These are phyloP conservation scores for Dicorynia guianensis DNA, from an alignment of 306 rosid species.

Conservation along the genomic window DNA sequence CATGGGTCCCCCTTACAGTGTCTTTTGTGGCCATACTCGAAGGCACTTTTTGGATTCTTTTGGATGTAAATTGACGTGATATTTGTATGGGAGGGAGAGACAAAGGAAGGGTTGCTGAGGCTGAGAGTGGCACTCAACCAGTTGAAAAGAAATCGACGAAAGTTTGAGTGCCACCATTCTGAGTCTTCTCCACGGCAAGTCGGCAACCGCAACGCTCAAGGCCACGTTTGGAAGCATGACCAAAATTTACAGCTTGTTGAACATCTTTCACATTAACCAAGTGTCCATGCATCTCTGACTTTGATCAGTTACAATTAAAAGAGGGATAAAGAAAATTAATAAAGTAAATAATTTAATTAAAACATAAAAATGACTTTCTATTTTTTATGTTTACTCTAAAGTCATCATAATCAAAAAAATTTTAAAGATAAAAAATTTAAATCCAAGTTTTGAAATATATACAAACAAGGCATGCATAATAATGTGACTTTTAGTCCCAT, in stretches of 20 bases:
- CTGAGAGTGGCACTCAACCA: constrained; percentile 28
- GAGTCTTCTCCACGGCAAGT: constrained; percentile 8
- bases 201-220: background rate
- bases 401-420: no score
- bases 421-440: no score
- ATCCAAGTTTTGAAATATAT: no score
- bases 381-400: no score
- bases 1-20: constrained; percentile 49
- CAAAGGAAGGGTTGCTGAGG: background rate
- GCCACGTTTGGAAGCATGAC: background rate
- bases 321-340: no score
- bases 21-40: constrained; percentile 42
- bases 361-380: no score
- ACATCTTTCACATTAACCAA: no score
- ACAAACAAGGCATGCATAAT: no score
- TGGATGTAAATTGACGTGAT: constrained; percentile 39
- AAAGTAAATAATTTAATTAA: no score
- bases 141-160: constrained; percentile 6
- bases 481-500: no score
- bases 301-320: no score
- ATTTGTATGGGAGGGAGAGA: constrained; percentile 7
- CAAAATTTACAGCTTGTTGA: background rate
- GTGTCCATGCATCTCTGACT: no score
- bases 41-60: constrained; percentile 66
- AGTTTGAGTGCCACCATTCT: constrained; percentile 2